These are phyloP conservation scores for Speleostelium caveatum DNA, from an alignment of 78 protist genomes.

Conservation along the genomic window DNA sequence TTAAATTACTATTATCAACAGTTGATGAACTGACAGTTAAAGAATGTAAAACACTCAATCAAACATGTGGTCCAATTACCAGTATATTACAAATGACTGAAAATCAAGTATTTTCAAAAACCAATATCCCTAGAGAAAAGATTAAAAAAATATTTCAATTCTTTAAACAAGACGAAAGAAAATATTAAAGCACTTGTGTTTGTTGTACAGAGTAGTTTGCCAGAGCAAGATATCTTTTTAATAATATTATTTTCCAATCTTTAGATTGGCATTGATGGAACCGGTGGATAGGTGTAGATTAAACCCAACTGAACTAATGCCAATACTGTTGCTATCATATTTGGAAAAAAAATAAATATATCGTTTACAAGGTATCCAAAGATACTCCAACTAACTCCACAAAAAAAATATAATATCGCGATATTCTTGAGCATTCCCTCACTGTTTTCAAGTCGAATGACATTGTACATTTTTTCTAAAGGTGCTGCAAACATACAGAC, in stretches of 20 bases:
- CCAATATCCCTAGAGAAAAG: neutral
- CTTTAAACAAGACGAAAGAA: neutral
- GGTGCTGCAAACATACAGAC: conserved; percentile 56
- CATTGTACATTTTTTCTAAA: conserved; percentile 8
- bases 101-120: neutral
- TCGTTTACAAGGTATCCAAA: conserved; percentile 23
- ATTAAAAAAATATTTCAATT: too few species aligned
- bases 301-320: conserved; percentile 4
- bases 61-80: neutral
- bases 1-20: neutral
- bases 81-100: neutral
- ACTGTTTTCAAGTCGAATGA: conserved; percentile 17
- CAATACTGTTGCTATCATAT: conserved; percentile 31
- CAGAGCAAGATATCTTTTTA: too few species aligned
- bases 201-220: too few species aligned
- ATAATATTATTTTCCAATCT: neutral
- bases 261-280: neutral
- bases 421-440: conserved; percentile 37
- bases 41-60: neutral
- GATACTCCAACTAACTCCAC: conserved; percentile 19
- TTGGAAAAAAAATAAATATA: conserved; percentile 36
- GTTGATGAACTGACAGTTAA: neutral
- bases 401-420: conserved; percentile 12
- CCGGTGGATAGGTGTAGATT: conserved; percentile 10
- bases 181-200: too few species aligned